Percentiles rank a stretch among this genome's conserved stretches.
phyloP scores from a whole-genome alignment of 495 filamentous ascomycete species.

The Aspergillus biplanus region DNA sequence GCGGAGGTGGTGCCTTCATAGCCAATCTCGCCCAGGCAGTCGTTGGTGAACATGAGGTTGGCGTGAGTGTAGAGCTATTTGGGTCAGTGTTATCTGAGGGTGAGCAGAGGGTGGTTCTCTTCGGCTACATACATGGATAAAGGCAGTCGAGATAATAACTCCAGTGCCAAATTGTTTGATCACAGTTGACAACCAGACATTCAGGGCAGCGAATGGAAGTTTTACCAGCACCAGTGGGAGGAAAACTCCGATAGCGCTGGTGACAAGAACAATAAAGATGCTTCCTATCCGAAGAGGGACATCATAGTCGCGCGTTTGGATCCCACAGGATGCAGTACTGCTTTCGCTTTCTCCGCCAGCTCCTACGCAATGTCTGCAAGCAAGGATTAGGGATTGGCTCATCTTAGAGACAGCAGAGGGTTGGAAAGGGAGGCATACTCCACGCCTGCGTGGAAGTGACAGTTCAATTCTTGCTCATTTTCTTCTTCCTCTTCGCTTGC shows the following conservation, averaged over 20 bases:
- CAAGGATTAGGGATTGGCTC: constrained; percentile 13
- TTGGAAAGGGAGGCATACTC: constrained; percentile 46
- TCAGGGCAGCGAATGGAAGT: constrained; percentile 35
- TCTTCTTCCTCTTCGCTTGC: constrained; percentile 2
- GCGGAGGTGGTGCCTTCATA: constrained; percentile 66
- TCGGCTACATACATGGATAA: constrained; percentile 59
- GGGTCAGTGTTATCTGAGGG: constrained; percentile 19
- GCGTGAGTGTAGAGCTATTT: constrained; percentile 66
- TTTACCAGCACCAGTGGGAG: constrained; percentile 43
- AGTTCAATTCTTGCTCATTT: constrained; percentile 35
- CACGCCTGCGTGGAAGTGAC: constrained; percentile 69
- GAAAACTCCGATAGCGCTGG: constrained; percentile 51
- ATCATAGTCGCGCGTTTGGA: constrained; percentile 58
- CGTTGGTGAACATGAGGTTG: constrained; percentile 61
- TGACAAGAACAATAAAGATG: constrained; percentile 61
- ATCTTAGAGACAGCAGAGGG: neutral
- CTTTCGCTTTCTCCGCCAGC: constrained; percentile 35
- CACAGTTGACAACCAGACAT: constrained; percentile 48
- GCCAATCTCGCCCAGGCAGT: constrained; percentile 61
- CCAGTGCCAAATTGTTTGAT: constrained; percentile 77
- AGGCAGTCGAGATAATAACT: constrained; percentile 71
- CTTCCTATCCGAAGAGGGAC: constrained; percentile 60
- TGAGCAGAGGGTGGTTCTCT: neutral
- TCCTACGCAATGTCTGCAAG: constrained; percentile 52
- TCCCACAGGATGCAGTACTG: constrained; percentile 40